phyloP scores from a whole-genome alignment of 2,329 filamentous ascomycete genomes.

The Fusarium nurragi region DNA sequence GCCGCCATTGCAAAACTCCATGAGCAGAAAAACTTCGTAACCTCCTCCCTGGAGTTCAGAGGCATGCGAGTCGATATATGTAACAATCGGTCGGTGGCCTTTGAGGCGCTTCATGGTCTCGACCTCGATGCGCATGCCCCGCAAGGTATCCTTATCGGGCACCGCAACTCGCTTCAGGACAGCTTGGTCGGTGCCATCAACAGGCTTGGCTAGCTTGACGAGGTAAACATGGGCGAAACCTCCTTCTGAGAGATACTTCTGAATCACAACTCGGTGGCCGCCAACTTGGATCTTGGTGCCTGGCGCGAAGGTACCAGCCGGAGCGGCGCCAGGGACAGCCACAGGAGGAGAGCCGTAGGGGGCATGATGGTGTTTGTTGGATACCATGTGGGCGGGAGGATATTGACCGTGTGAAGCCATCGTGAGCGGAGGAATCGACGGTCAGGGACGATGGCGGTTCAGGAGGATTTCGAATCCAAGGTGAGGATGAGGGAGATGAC shows the following conservation, averaged over 20 bases:
- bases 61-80: slow-evolving; percentile 97
- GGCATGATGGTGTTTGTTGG: slow-evolving; percentile 53
- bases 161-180: slow-evolving; percentile 96
- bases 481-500: slow-evolving; percentile 24
- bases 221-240: slow-evolving; percentile 99
- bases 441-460: slow-evolving; percentile 9
- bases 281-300: slow-evolving; percentile 98
- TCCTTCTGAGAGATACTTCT: slow-evolving; percentile 97
- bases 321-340: slow-evolving; percentile 56
- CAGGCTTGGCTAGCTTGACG: slow-evolving; percentile 81
- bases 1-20: slow-evolving; percentile 96
- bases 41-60: slow-evolving; percentile 92
- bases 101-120: slow-evolving; percentile 99
- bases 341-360: slow-evolving; percentile 57
- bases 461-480: slow-evolving; percentile 24
- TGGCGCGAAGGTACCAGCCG: slow-evolving; percentile 88
- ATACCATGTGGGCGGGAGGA: slow-evolving; percentile 42
- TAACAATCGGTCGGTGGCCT: slow-evolving; percentile 95
- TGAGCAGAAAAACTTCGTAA: slow-evolving; percentile 97
- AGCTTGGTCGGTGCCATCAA: slow-evolving; percentile 81
- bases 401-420: slow-evolving; percentile 54
- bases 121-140: slow-evolving; percentile 97
- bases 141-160: slow-evolving; percentile 92
- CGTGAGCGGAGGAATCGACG: slow-evolving; percentile 7
- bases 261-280: slow-evolving; percentile 89